phyloP scores from a whole-genome alignment of 441 rosid species.

The Rhodomyrtus psidioides region DNA sequence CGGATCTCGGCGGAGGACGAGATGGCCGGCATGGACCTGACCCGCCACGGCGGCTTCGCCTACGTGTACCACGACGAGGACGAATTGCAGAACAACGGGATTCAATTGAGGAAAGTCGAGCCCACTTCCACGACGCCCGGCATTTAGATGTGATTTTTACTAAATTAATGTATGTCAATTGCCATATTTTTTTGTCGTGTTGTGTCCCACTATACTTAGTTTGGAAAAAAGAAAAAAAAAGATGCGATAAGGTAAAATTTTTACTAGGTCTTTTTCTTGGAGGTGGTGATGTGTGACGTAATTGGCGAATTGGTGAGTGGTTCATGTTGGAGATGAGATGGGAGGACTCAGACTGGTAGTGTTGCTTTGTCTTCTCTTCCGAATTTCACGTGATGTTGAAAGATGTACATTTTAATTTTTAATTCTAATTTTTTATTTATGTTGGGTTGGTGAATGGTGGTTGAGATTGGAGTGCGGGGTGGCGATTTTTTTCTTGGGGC shows the following conservation, averaged over 20 bases:
- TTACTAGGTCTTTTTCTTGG: background rate
- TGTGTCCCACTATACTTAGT: background rate
- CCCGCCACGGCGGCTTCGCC: constrained; percentile 8
- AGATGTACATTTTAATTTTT: background rate
- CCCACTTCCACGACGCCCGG: constrained; percentile 9
- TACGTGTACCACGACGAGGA: constrained; percentile 4
- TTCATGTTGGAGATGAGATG: background rate
- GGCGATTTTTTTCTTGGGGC: background rate
- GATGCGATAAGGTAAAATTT: background rate
- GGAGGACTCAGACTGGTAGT: too few species aligned
- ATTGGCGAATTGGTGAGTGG: background rate
- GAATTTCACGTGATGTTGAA: background rate
- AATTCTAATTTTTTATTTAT: background rate
- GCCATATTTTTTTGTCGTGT: background rate
- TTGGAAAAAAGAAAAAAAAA: background rate
- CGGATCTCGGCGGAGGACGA: constrained; percentile 1
- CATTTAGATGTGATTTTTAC: background rate
- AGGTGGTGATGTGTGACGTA: background rate
- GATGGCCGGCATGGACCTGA: constrained; percentile 12
- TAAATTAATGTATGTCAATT: background rate
- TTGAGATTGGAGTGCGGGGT: background rate
- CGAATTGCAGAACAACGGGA: constrained; percentile 9
- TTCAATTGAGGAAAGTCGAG: constrained; percentile 4
- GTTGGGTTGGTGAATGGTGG: rapidly evolving
- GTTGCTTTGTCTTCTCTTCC: background rate